Conservation (phyloP, 768 basidiomycete genomes). For the Auricularia sp. region DNA sequence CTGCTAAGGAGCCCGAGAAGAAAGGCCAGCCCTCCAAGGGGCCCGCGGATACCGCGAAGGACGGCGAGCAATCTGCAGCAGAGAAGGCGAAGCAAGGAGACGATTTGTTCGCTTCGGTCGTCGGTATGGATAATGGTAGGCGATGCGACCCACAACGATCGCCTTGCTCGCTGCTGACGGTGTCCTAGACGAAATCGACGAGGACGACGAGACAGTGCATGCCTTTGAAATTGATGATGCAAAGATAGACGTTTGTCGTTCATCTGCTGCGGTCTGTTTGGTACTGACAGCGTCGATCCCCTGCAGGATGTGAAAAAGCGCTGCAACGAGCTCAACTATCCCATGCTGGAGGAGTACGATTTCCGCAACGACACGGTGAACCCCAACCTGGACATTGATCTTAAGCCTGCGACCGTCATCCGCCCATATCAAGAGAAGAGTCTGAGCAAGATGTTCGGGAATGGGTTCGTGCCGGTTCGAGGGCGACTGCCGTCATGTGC, state of each 20-base stretch:
- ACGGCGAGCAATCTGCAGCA: slow-evolving; percentile 9
- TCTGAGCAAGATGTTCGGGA: slow-evolving; percentile 98
- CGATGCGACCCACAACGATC: slow-evolving; percentile 2
- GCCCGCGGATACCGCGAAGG: too few relatives aligned
- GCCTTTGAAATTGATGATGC: slow-evolving; percentile 92
- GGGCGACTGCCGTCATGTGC: neutral
- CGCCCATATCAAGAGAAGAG: slow-evolving; percentile 98
- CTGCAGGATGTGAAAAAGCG: slow-evolving; percentile 86
- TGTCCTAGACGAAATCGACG: slow-evolving; percentile 80
- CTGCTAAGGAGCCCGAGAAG: slow-evolving; percentile 20
- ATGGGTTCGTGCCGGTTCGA: slow-evolving; percentile 50
- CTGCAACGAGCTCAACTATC: slow-evolving; percentile 93
- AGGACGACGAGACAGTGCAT: slow-evolving; percentile 95
- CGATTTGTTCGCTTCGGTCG: slow-evolving; percentile 90
- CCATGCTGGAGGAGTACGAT: slow-evolving; percentile 98
- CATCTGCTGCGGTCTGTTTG: slow-evolving; percentile 2
- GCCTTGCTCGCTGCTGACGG: neutral
- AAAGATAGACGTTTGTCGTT: slow-evolving; percentile 70
- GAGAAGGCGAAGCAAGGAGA: slow-evolving; percentile 65
- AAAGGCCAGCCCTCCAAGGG: too few relatives aligned
- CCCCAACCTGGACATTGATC: slow-evolving; percentile 93
- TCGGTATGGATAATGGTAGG: slow-evolving; percentile 82
- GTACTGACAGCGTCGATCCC: slow-evolving; percentile 4
- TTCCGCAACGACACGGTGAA: slow-evolving; percentile 96
- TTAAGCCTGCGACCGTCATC: slow-evolving; percentile 95